These are phyloP conservation scores for Debaryomyces maramus DNA, from an alignment of 805 yeast genomes.

Conservation along the genomic window DNA sequence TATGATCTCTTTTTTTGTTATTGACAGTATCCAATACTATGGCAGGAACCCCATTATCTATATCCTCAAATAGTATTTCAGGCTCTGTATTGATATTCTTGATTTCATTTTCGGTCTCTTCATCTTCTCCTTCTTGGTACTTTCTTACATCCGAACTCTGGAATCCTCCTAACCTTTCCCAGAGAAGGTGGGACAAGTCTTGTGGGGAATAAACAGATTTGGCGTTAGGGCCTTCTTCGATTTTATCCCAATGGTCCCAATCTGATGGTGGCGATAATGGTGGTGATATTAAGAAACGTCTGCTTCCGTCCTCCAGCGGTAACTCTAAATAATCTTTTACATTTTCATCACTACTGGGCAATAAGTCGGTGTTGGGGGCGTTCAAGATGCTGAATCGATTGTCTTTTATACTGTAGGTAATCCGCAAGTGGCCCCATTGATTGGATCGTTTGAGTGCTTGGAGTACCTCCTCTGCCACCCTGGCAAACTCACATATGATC, in stretches of 20 bases:
- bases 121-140: conserved; percentile 18
- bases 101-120: conserved; percentile 1
- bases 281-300: conserved; percentile 44
- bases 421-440: conserved; percentile 16
- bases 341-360: conserved; percentile 9
- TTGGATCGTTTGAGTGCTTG: conserved; percentile 13
- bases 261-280: conserved; percentile 46
- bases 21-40: conserved; percentile 35
- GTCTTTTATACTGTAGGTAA: conserved; percentile 36
- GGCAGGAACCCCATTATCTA: conserved; percentile 40
- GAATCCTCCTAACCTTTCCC: conserved; percentile 45
- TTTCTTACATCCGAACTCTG: conserved; percentile 36
- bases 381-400: conserved; percentile 20
- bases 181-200: conserved; percentile 42
- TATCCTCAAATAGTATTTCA: conserved; percentile 37
- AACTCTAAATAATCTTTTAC: conserved; percentile 35
- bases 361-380: conserved; percentile 8
- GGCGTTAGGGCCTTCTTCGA: conserved; percentile 42
- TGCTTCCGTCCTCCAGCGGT: conserved; percentile 39
- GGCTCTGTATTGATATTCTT: conserved; percentile 31
- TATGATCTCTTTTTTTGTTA: conserved; percentile 14
- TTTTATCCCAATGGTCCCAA: conserved; percentile 44
- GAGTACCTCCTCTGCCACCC: conserved; percentile 22
- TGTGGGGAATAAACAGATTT: conserved; percentile 36
- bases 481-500: conserved; percentile 28